Percentiles rank a stretch among this genome's conserved stretches.
Evolutionary conservation across 2,329 filamentous ascomycete genomes (phyloP).

Genomic region (Trichoderma sp.): DNA sequence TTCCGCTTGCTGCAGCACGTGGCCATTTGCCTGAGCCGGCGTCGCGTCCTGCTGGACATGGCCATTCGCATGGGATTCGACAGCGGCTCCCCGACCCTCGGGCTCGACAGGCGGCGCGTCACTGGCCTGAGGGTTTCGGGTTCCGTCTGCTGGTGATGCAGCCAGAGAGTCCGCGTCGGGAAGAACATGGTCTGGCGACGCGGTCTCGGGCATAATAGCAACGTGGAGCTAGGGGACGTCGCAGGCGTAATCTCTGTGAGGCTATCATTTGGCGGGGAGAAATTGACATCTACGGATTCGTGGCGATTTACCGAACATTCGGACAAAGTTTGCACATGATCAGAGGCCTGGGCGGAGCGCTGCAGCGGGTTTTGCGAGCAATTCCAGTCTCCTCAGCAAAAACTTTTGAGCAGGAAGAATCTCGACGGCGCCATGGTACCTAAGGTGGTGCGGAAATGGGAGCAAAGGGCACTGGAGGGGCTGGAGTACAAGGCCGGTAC

Average conservation of each 20-base stretch:
- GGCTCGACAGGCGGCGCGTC: conserved; percentile 24
- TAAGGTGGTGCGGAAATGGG: conserved; percentile 15
- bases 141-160: conserved; percentile 4
- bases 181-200: conserved; percentile 49
- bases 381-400: conserved; percentile 50
- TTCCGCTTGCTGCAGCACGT: conserved; percentile 24
- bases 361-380: conserved; percentile 42
- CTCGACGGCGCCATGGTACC: conserved; percentile 25
- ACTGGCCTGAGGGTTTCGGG: conserved; percentile 12
- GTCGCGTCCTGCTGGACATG: conserved; percentile 25
- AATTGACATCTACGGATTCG: conserved; percentile 54
- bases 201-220: conserved; percentile 58
- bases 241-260: conserved; percentile 52
- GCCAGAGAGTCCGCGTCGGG: conserved; percentile 31
- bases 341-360: conserved; percentile 46
- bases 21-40: conserved; percentile 28
- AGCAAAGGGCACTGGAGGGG: conserved; percentile 14
- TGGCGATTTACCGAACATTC: conserved; percentile 43
- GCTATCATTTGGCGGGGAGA: conserved; percentile 55
- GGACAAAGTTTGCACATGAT: conserved; percentile 54
- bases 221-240: conserved; percentile 40
- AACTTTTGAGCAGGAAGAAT: conserved; percentile 42
- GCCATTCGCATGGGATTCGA: conserved; percentile 22
- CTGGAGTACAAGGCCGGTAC: neutral
- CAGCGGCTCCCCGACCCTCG: conserved; percentile 19